These are phyloP conservation scores for Colletotrichum sp. DNA, from an alignment of 2,329 filamentous ascomycete genomes.

Conservation along the genomic window DNA sequence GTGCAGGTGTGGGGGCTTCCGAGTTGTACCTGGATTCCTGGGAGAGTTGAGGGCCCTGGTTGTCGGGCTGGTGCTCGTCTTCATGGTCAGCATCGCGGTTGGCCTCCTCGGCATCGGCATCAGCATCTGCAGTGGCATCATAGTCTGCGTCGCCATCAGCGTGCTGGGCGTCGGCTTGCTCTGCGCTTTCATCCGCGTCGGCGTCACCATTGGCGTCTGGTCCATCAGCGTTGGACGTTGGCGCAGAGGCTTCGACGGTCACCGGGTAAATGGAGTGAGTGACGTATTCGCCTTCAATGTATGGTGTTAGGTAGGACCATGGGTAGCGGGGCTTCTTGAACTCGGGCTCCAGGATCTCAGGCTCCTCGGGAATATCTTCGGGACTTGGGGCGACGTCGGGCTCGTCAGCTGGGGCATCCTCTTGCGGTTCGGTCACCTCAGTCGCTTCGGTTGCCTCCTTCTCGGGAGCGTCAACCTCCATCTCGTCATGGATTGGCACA, in stretches of 20 bases:
- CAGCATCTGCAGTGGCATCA: conserved; percentile 26
- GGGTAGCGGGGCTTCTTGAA: conserved; percentile 24
- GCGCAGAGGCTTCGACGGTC: conserved; percentile 27
- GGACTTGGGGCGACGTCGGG: background rate
- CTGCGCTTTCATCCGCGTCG: conserved; percentile 11
- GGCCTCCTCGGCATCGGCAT: conserved; percentile 29
- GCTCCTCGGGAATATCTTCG: background rate
- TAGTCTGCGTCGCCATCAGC: conserved; percentile 28
- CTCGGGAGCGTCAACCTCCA: conserved; percentile 2
- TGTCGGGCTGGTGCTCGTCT: conserved; percentile 15
- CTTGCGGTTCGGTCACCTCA: background rate
- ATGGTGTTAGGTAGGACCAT: conserved; percentile 46
- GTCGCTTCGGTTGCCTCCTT: background rate
- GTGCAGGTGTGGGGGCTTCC: conserved; percentile 40
- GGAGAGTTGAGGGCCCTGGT: conserved; percentile 4
- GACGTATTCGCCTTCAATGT: conserved; percentile 42
- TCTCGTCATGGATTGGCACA: background rate
- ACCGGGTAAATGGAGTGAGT: conserved; percentile 35
- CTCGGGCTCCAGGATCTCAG: conserved; percentile 7
- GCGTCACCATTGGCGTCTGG: conserved; percentile 1
- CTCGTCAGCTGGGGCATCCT: background rate
- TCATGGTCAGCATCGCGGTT: conserved; percentile 20
- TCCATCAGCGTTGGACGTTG: conserved; percentile 1
- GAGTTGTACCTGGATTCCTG: conserved; percentile 25
- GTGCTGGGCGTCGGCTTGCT: conserved; percentile 17